Evolutionary conservation across 139 green algal genomes (phyloP), one percentile per base, ranked within the genome.

Genomic region (Auxenochlorella pyrenoidosa): DNA sequence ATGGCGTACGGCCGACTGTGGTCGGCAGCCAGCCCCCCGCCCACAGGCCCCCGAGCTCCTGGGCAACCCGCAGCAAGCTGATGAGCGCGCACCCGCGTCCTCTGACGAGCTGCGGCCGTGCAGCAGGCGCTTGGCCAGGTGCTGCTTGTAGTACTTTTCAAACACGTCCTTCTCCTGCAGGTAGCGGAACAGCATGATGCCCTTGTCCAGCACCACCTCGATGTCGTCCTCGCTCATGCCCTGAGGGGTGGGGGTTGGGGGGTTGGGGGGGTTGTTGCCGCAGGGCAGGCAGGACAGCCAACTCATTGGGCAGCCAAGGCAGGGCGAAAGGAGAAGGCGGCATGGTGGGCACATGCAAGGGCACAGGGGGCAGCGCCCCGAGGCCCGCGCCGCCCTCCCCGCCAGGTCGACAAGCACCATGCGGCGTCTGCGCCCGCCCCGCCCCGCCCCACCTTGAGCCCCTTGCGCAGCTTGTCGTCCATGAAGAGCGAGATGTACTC

Each of bases 141-240:
- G 97, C 93, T 98, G 94, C 93, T 99, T 99, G 95, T 99, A 99
- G 92, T 99, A 99, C 93, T 96, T 97, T 84, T 99, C 97, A 93
- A 99, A 99, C 43, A 99, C 92, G 87, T 99, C 97, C 93, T 99
- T 99, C 91, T 99, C 98, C 83, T 98, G 94, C 34, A 95, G 82
- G 88, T 90, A 95, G 85, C 96, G 93, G 92, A 99, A 99, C 41
- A 99, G 95, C 85, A 94, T 93, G 93, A 99, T 97, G 82, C 96
- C 95, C 87, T 97, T 97, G 92, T 99, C 97, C 87, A 99, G 92
- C 63, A 96, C 91, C 5, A 83, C 89, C 89, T 99, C 98, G 63
- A 97, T 92, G 30, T 99, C 96, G 36, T 94, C 93, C 78, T 99
- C 97, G 19, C 71, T 96, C 84, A 93, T 93, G 47, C 93, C 95